Evolutionary conservation across 345 rosid genomes (phyloP), one percentile per base, ranked within the genome.

Genomic region (Rhodamnia argentea): DNA sequence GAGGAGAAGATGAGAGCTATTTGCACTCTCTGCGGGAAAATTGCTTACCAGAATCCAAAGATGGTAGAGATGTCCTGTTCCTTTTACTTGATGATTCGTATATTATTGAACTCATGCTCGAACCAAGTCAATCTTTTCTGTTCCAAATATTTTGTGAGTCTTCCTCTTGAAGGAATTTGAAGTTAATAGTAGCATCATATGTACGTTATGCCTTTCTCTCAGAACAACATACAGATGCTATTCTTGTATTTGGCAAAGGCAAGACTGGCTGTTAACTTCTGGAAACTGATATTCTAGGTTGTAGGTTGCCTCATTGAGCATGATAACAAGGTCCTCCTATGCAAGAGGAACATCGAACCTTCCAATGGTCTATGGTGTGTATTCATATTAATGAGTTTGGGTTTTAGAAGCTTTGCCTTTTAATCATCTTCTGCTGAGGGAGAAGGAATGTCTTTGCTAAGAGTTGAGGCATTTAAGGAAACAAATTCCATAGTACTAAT

Each of bases 341-440:
- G 99, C 95, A 97, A 96, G 90, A 92, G 99, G 86, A 96, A 97
- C 87, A 96, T 97, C 88, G 94, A 97, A 94, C 99, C 99, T 62
- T 97, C 99, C 84, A 87, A 84, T 53, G 99, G 95, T 74, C 96
- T 97, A 86, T 97, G 97, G 97, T 94, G 90, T 60, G 94, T 87
- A 29, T 37, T 13, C 27, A 20, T 56, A 44, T 86, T 7, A 11
- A 81, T 52, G 16, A 83, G 26, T 42, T 87, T 57, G 47, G 64
- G 16, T 15, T 22, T 37, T 75, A 18, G 76, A 4, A 27, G 82
- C 54, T 42, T 14, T 58, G 44, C 54, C 52, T 42, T 47, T 84
- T 53, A 11, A 29, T 59, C 55, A 47, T 6, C 58, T 62, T 84
- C 37, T 42, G 24, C 81, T 8, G 78, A 57, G 57, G 60, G 84